Percentiles rank a stretch among this genome's conserved stretches.
These are phyloP conservation scores for Eremothecium coryli DNA, from an alignment of 1,139 yeast genomes.

Conservation along the genomic window DNA sequence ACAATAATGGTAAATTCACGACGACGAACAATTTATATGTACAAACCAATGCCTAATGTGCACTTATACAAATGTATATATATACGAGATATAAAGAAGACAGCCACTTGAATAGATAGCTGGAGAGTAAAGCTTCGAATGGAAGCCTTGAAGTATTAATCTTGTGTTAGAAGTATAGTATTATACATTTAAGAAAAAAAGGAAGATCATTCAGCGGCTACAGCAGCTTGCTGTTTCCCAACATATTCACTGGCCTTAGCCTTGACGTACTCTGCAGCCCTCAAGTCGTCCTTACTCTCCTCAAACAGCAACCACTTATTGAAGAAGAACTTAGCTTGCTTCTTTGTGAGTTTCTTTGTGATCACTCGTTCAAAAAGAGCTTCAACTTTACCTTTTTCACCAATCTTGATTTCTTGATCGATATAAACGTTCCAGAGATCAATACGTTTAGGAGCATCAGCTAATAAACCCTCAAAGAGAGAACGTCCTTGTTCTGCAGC, in stretches of 20 bases:
- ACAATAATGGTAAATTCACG: slow-evolving; percentile 1
- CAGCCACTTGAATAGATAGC: background rate
- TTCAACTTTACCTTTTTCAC: slow-evolving; percentile 56
- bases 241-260: slow-evolving; percentile 84
- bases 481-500: slow-evolving; percentile 93
- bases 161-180: too few relatives aligned
- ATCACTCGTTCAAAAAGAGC: slow-evolving; percentile 75
- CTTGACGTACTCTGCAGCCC: slow-evolving; percentile 74
- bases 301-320: slow-evolving; percentile 84
- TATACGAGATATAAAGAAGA: background rate
- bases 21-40: background rate
- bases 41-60: background rate
- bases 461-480: slow-evolving; percentile 79
- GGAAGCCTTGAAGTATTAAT: too few relatives aligned
- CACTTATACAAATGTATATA: background rate
- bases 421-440: slow-evolving; percentile 93
- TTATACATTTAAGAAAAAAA: too few relatives aligned
- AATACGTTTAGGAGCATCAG: slow-evolving; percentile 84
- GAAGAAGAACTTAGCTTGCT: slow-evolving; percentile 92
- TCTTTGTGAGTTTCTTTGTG: slow-evolving; percentile 61
- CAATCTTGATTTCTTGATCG: slow-evolving; percentile 76
- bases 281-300: slow-evolving; percentile 58
- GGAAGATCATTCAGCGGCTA: slow-evolving; percentile 5
- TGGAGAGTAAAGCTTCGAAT: too few relatives aligned
- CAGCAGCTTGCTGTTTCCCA: slow-evolving; percentile 14